Base-by-base conservation (phyloP, 345 rosid genomes). In the Linum usitatissimum region DNA sequence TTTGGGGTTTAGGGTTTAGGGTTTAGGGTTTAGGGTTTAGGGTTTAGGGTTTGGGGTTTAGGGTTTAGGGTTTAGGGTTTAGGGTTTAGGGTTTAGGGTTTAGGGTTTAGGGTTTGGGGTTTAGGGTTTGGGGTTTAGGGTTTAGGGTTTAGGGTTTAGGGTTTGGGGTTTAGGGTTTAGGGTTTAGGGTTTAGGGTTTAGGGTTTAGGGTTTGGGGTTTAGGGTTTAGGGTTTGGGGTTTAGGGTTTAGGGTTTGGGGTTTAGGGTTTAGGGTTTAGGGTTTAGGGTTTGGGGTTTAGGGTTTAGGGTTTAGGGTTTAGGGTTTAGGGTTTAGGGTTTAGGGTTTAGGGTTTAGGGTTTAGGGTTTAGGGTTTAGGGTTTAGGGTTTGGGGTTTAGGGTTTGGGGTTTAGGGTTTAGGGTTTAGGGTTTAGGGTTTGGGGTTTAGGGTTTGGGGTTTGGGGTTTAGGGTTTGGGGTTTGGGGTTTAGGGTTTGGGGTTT, bases 261-360 rank as follows among this genome's bases (percentile, higher is more conserved):
- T 61, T 18, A 20, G 64, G 64, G 54, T 61, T 61, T 40, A 45
- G 54, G 64, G 54, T 61, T 61, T 61, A 61, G 64, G 64, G 64
- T 18, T 59, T 59, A 30, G 42, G 62, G 62, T 30, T 59, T 59
- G 12, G 42, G 62, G 62, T 30, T 59, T 59, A 30, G 42, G 62
- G 62, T 30, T 59, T 59, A 59, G 62, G 62, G 62, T 59, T 59
- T 30, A 30, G 62, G 62, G 62, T 30, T 59, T 59, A 30, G 42
- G 62, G 62, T 30, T 59, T 59, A 59, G 62, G 62, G 62, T 49
- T 54, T 64, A 54, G 67, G 67, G 67, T 64, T 64, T 54, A 64
- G 67, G 60, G 67, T 64, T 64, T 34, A 64, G 67, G 67, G 67
- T 64, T 64, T 59, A 64, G 66, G 66, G 59, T 64, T 64, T n/a